Base-by-base conservation (phyloP, 768 basidiomycete genomes). In the Rickenella mellea region DNA sequence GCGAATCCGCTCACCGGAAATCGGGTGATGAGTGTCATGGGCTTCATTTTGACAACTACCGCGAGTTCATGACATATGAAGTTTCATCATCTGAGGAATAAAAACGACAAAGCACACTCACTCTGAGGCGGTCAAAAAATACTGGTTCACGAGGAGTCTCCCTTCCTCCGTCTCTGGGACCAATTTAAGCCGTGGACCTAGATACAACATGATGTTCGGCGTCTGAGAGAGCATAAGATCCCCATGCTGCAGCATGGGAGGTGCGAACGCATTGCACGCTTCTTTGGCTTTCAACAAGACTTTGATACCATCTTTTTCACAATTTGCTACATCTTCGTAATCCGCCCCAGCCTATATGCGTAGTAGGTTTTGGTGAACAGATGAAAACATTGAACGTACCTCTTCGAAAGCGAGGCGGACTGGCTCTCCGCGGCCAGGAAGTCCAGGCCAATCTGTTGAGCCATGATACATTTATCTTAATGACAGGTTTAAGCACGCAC, bases 401-500 rank as follows among this genome's bases (percentile, higher is more conserved):
- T 60, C 56, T 47, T 67, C 63, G 47, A 68, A 57, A 7, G 56
- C 56, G 35, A 68, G 61, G 3, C 66, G 61, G 41, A 66, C 48
- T 48, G 54, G 59, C 42, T 68, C 66, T 12, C 61, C 66, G 30
- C 66, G 57, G 1, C 66, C 66, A 4, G 64, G 66, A 21, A 64
- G 47, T 2, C 50, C 55, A 20, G 55, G 53, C 61, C 61, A 62
- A 41, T 51, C 33, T 36, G 15, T 36, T 10, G 2, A 17, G 6
- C 10, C 11, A 17, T 36, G 15, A 10, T 22, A 4, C 15, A 36
- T 36, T 7, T 36, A 36, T 4, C 29, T 10, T 30, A 14, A 3
- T 36, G 33, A n/a, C n/a, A 6, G 33, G 2, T 22, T 30, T 30
- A 30, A 15, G 24, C 3, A 36, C 33, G 15, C 15, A 36, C 33